Evolutionary conservation across 257 asterid genomes (phyloP).

Genomic region (Solanum paucissectum): DNA sequence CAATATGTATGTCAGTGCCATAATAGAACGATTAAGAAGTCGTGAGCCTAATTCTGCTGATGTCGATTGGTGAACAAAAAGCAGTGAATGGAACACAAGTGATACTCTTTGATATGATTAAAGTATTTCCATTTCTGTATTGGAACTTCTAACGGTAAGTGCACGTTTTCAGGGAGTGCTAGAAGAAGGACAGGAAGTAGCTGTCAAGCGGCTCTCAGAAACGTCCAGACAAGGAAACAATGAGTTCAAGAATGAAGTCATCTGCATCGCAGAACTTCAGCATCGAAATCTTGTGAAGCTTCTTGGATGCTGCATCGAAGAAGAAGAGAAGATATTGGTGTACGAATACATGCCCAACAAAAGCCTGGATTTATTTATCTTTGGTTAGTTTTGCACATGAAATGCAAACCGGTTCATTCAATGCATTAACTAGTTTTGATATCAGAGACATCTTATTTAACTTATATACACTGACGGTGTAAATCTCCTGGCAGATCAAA

Average conservation of each 20-base stretch:
- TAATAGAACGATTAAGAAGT: not conserved
- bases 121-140: not conserved
- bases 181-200: constrained; percentile 17
- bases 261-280: constrained; percentile 27
- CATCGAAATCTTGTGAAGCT: constrained; percentile 36
- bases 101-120: not conserved
- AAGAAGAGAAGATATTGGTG: constrained; percentile 26
- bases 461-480: not conserved
- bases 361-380: constrained; percentile 24
- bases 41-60: not conserved
- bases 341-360: constrained; percentile 29
- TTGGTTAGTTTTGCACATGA: constrained; percentile 10
- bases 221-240: constrained; percentile 20
- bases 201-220: constrained; percentile 27
- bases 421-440: not conserved
- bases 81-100: not conserved
- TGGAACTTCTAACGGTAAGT: not conserved
- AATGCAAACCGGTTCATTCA: not conserved
- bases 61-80: not conserved
- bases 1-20: not conserved
- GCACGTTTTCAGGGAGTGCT: constrained; percentile 11
- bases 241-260: constrained; percentile 31
- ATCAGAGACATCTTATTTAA: not conserved
- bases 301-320: constrained; percentile 29
- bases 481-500: constrained; percentile 11